Percentiles rank a stretch among this genome's conserved stretches.
phyloP scores from a whole-genome alignment of 2,329 filamentous ascomycete species.

The Colletotrichum coccodes region DNA sequence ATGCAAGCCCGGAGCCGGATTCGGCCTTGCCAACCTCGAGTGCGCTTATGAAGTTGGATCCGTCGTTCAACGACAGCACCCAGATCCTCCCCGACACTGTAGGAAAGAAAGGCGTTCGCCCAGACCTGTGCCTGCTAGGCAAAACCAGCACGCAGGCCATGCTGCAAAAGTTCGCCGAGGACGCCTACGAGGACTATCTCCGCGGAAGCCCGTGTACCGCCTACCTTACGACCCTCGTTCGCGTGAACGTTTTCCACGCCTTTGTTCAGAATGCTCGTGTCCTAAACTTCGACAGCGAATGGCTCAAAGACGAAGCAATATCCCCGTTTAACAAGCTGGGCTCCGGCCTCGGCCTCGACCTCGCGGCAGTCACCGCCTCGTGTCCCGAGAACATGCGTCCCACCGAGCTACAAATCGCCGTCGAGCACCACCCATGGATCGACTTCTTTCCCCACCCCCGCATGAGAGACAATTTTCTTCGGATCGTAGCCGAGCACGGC shows the following conservation, averaged over 20 bases:
- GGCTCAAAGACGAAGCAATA: slow-evolving; percentile 34
- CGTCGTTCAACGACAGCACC: neutral
- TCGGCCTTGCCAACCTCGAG: too few species aligned
- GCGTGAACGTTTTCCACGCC: slow-evolving; percentile 34
- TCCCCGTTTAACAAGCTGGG: slow-evolving; percentile 34
- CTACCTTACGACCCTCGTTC: slow-evolving; percentile 28
- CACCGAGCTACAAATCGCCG: slow-evolving; percentile 39
- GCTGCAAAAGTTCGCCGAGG: slow-evolving; percentile 16
- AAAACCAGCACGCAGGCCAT: neutral
- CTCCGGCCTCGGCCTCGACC: slow-evolving; percentile 8
- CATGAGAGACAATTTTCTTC: slow-evolving; percentile 43
- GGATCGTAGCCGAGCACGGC: slow-evolving; percentile 7
- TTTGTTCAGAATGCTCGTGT: slow-evolving; percentile 24
- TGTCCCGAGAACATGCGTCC: slow-evolving; percentile 38
- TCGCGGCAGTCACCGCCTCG: neutral
- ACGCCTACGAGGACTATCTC: slow-evolving; percentile 13
- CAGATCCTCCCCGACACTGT: neutral
- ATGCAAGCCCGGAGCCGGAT: neutral
- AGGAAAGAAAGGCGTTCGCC: neutral
- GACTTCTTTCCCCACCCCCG: slow-evolving; percentile 44
- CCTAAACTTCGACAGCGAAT: slow-evolving; percentile 20
- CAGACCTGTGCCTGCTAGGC: slow-evolving; percentile 4
- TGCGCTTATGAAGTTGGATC: neutral
- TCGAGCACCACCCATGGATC: slow-evolving; percentile 45
- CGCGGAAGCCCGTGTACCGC: neutral